Percentiles rank a stretch among this genome's conserved stretches.
Conservation (phyloP, 352 stramenopile genomes). For the Globisporangium carolinianum region DNA sequence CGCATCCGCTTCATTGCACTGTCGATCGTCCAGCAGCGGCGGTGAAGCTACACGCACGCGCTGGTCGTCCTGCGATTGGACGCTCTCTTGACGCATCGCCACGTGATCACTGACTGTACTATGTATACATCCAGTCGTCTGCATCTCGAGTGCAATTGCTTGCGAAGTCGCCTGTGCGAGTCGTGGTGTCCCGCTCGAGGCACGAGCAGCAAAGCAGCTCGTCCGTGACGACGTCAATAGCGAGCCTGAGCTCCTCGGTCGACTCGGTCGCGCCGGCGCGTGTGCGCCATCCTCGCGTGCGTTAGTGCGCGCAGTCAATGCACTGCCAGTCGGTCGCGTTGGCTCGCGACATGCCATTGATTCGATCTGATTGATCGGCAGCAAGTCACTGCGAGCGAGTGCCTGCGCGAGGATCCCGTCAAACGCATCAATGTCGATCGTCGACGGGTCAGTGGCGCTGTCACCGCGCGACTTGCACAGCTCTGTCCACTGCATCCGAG, state of each 20-base stretch:
- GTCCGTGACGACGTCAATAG: constrained; percentile 12
- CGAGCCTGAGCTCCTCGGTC: constrained; percentile 23
- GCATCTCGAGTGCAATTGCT: no score
- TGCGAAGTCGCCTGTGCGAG: no score
- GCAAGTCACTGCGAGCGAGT: not conserved
- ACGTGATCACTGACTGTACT: no score
- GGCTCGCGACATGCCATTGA: no score
- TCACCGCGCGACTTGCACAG: constrained; percentile 22
- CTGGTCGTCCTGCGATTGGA: no score
- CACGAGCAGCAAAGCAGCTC: constrained; percentile 9
- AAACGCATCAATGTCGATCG: constrained; percentile 57
- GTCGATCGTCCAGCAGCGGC: no score
- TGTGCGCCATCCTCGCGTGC: not conserved
- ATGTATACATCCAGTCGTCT: no score
- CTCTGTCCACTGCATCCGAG: constrained; percentile 22
- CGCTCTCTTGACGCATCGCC: no score
- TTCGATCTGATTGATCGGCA: no score
- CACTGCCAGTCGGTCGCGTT: not conserved
- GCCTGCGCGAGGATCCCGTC: constrained; percentile 35
- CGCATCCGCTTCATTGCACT: no score
- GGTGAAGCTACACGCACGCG: no score
- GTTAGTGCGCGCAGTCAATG: not conserved
- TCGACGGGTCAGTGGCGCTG: constrained; percentile 5
- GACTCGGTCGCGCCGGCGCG: constrained; percentile 12
- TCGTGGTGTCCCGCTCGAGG: no score